These are phyloP conservation scores for Fusarium pseudonygamai DNA, from an alignment of 2,329 filamentous ascomycete species.

Conservation along the genomic window DNA sequence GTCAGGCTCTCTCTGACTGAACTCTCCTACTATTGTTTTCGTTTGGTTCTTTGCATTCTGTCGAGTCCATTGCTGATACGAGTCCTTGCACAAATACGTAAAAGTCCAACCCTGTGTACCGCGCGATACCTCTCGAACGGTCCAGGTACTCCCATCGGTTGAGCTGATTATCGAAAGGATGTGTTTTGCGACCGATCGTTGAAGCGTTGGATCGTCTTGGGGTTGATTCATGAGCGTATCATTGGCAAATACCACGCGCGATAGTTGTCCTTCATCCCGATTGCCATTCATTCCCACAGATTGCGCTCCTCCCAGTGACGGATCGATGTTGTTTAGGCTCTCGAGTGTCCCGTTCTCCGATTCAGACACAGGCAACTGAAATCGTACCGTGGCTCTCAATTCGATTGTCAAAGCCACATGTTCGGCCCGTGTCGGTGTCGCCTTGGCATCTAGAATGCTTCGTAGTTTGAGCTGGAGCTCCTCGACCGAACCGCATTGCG, in stretches of 20 bases:
- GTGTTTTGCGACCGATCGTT: conserved; percentile 60
- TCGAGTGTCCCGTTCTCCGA: conserved; percentile 50
- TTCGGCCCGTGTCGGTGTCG: conserved; percentile 59
- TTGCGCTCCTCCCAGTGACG: conserved; percentile 45
- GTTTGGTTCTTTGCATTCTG: conserved; percentile 54
- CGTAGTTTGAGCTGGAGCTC: conserved; percentile 60
- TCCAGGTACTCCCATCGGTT: conserved; percentile 61
- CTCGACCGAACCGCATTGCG: conserved; percentile 49
- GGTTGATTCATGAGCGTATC: conserved; percentile 61
- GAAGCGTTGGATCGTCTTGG: conserved; percentile 57
- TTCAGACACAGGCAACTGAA: conserved; percentile 53
- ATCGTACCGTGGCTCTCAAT: conserved; percentile 55
- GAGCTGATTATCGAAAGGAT: conserved; percentile 56
- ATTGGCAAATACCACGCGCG: conserved; percentile 54
- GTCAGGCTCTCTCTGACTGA: conserved; percentile 59
- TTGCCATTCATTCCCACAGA: conserved; percentile 22
- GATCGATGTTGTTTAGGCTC: conserved; percentile 47
- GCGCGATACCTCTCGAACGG: conserved; percentile 55
- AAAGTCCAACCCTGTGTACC: conserved; percentile 62
- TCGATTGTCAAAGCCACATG: conserved; percentile 59
- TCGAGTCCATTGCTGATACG: conserved; percentile 60
- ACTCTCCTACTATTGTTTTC: conserved; percentile 58
- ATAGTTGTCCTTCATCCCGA: conserved; percentile 34
- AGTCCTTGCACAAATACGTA: conserved; percentile 63
- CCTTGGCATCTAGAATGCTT: conserved; percentile 53